phyloP scores from a whole-genome alignment of 331 rosid genomes.

The Rhamnella rubrinervis region DNA sequence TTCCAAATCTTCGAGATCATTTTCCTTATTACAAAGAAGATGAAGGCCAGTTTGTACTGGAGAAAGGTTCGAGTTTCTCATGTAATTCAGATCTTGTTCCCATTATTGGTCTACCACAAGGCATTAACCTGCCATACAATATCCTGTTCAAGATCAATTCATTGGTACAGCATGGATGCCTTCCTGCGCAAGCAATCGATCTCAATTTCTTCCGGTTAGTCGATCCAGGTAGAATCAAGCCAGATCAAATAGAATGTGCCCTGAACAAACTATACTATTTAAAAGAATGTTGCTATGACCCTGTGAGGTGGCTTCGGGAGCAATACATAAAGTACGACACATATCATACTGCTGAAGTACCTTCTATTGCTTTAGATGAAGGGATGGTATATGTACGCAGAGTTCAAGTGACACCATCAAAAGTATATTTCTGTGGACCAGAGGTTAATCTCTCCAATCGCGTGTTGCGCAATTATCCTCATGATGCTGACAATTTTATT shows the following conservation, averaged over 20 bases:
- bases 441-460: slow-evolving; percentile 74
- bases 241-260: slow-evolving; percentile 40
- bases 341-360: slow-evolving; percentile 32
- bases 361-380: slow-evolving; percentile 39
- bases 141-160: slow-evolving; percentile 60
- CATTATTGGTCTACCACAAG: slow-evolving; percentile 51
- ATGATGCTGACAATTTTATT: slow-evolving; percentile 48
- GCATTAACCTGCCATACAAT: slow-evolving; percentile 45
- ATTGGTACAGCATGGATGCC: slow-evolving; percentile 55
- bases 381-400: slow-evolving; percentile 65
- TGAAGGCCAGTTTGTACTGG: slow-evolving; percentile 26
- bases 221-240: slow-evolving; percentile 31
- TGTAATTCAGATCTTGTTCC: slow-evolving; percentile 45
- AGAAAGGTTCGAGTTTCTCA: slow-evolving; percentile 39
- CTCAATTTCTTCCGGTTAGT: slow-evolving; percentile 37
- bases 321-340: slow-evolving; percentile 30
- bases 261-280: slow-evolving; percentile 38
- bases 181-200: slow-evolving; percentile 49
- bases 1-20: slow-evolving; percentile 53
- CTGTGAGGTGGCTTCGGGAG: slow-evolving; percentile 47
- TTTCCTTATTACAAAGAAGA: slow-evolving; percentile 48
- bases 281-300: slow-evolving; percentile 59
- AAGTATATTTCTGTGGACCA: slow-evolving; percentile 58
- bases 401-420: slow-evolving; percentile 59
- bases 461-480: slow-evolving; percentile 49